A percentile compares a stretch with the other conserved stretches of the same genome.
These are phyloP conservation scores for Fusarium mundagurra DNA, from an alignment of 2,329 filamentous ascomycete genomes.

Conservation along the genomic window DNA sequence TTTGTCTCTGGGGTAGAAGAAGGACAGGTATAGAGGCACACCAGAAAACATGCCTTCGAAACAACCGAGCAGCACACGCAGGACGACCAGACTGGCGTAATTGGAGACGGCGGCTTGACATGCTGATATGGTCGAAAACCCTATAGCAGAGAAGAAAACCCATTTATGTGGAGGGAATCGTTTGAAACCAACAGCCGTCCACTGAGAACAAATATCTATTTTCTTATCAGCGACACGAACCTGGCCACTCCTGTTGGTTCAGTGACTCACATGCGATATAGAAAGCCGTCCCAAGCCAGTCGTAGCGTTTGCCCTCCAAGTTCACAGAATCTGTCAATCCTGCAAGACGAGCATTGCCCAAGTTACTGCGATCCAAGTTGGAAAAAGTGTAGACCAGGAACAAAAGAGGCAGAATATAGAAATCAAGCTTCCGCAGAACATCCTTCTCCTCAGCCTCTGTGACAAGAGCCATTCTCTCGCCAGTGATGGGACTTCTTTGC, in stretches of 20 bases:
- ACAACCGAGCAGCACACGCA: not conserved
- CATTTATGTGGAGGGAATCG: not conserved
- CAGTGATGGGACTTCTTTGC: not conserved
- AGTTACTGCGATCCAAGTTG: not conserved
- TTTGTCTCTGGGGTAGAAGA: not conserved
- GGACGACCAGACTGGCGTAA: not conserved
- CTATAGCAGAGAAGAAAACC: not conserved
- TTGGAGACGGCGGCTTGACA: not conserved
- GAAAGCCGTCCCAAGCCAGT: not conserved
- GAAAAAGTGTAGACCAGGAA: not conserved
- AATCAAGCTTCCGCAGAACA: not conserved
- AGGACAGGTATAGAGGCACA: not conserved
- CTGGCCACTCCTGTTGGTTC: not conserved
- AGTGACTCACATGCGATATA: not conserved
- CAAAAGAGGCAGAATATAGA: not conserved
- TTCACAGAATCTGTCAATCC: not conserved
- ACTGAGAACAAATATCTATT: not conserved
- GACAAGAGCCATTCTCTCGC: not conserved
- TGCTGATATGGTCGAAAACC: not conserved
- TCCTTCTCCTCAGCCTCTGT: not conserved
- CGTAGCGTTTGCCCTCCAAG: not conserved
- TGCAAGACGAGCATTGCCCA: not conserved
- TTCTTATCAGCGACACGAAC: not conserved
- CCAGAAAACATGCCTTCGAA: not conserved
- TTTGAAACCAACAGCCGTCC: not conserved